Evolutionary conservation across 164 flowering plant genomes (phyloP).

Genomic region (Vitis rotundifolia): DNA sequence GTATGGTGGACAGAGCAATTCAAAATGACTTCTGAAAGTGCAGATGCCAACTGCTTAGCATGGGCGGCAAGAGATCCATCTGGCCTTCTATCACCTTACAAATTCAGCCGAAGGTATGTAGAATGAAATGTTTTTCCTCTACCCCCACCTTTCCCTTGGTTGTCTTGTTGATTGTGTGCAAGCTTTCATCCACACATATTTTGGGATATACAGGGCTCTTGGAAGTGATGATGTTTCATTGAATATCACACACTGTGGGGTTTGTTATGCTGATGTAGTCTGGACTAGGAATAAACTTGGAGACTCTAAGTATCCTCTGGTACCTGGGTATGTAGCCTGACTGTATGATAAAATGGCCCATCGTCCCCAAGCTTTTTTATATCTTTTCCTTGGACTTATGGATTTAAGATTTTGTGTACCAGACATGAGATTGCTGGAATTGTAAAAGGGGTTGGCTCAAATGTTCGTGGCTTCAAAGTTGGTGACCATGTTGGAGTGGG

Average conservation of each 20-base stretch:
- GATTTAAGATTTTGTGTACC: neutral
- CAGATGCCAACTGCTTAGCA: slow-evolving; percentile 47
- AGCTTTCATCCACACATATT: neutral
- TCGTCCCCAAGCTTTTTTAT: too few relatives aligned
- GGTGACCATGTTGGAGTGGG: slow-evolving; percentile 17
- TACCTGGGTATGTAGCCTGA: slow-evolving; percentile 65
- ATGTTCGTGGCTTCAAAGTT: slow-evolving; percentile 5
- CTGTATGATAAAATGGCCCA: neutral
- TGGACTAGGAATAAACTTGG: slow-evolving; percentile 53
- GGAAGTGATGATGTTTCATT: slow-evolving; percentile 61
- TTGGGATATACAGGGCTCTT: slow-evolving; percentile 39
- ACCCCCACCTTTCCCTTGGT: too few relatives aligned
- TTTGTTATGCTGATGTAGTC: slow-evolving; percentile 73
- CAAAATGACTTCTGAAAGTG: slow-evolving; percentile 35
- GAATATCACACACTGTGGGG: slow-evolving; percentile 76
- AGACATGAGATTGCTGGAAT: slow-evolving; percentile 14
- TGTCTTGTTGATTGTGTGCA: neutral
- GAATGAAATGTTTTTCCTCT: too few relatives aligned
- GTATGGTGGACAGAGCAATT: neutral
- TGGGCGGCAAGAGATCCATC: slow-evolving; percentile 87
- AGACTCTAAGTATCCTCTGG: slow-evolving; percentile 66
- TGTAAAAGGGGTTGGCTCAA: slow-evolving; percentile 7
- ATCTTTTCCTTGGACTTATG: neutral
- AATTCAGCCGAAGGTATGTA: slow-evolving; percentile 62
- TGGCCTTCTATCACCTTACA: slow-evolving; percentile 67